phyloP scores from a whole-genome alignment of 176 grass and related monocot species.

The Avena atlantica region DNA sequence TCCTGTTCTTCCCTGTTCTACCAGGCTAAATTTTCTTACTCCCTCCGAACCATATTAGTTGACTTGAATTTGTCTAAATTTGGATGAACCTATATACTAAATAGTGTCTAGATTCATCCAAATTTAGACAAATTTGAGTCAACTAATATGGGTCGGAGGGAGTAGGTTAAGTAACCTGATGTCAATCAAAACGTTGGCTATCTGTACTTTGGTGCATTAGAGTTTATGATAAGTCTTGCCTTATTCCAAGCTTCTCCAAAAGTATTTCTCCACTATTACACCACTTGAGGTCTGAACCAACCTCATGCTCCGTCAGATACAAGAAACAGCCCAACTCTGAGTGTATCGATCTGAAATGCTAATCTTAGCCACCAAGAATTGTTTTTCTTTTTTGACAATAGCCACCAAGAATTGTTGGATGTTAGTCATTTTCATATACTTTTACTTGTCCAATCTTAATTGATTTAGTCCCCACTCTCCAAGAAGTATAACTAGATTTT shows the following conservation, averaged over 20 bases:
- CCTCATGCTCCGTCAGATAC: no score
- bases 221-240: neutral
- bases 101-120: no score
- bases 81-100: no score
- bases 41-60: no score
- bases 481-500: neutral
- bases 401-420: neutral
- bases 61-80: no score
- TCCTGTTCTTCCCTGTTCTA: neutral
- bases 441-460: neutral
- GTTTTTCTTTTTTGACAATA: neutral
- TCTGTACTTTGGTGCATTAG: neutral
- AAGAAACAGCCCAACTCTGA: no score
- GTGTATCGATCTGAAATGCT: neutral
- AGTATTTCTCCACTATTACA: neutral
- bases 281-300: no score
- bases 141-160: no score
- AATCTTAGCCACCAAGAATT: neutral
- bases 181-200: neutral
- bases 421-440: neutral
- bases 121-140: no score
- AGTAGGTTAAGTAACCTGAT: neutral
- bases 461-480: neutral
- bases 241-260: neutral
- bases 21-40: neutral